A percentile compares a stretch with the other conserved stretches of the same genome.
These are phyloP conservation scores for Plantago elongata DNA, from an alignment of 257 asterid species.

Conservation along the genomic window DNA sequence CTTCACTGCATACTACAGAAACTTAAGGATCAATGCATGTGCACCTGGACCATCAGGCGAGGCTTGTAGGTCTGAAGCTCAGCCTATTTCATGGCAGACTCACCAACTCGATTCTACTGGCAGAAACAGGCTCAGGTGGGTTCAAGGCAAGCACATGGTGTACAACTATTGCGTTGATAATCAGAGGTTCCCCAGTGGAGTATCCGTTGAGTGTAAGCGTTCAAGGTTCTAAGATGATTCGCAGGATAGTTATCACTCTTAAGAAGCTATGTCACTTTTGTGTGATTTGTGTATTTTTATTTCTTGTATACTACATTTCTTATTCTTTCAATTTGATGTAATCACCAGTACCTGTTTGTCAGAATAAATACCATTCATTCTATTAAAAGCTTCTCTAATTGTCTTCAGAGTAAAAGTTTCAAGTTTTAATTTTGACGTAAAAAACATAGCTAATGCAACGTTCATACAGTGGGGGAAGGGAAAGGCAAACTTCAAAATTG, in stretches of 20 bases:
- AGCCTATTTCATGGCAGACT: conserved; percentile 24
- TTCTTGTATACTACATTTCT: background rate
- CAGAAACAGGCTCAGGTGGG: conserved; percentile 43
- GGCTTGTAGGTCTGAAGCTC: background rate
- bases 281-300: background rate
- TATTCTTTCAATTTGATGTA: conserved; percentile 12
- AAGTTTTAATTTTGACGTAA: too few species aligned
- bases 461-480: too few species aligned
- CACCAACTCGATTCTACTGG: conserved; percentile 34
- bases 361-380: background rate
- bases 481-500: too few species aligned
- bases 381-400: too few species aligned
- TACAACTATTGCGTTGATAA: conserved; percentile 48
- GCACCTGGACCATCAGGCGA: conserved; percentile 20
- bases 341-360: background rate
- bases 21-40: conserved; percentile 33
- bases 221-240: conserved; percentile 22
- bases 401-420: too few species aligned
- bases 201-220: conserved; percentile 36
- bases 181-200: conserved; percentile 39
- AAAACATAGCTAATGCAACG: too few species aligned
- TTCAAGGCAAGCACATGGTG: conserved; percentile 37
- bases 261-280: background rate
- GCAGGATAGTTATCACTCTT: background rate
- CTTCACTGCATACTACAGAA: conserved; percentile 39